These are phyloP conservation scores for Blastomyces silverae DNA, from an alignment of 2,329 filamentous ascomycete genomes.

Conservation along the genomic window DNA sequence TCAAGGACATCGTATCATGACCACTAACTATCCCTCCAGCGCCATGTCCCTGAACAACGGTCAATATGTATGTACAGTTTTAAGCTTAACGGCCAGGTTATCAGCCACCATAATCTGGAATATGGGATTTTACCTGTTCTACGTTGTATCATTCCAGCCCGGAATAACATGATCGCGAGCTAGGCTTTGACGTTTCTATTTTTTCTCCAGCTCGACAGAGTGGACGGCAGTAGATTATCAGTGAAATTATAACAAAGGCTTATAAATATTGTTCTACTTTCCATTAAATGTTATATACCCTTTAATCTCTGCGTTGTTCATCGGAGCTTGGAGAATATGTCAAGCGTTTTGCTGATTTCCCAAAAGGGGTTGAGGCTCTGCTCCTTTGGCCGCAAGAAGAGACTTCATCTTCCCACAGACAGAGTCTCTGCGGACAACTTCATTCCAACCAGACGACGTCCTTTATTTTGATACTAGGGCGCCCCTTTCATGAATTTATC, in stretches of 20 bases:
- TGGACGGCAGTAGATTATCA: neutral
- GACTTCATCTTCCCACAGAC: neutral
- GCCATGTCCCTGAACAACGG: neutral
- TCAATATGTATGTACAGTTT: neutral
- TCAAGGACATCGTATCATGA: neutral
- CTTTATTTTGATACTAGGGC: neutral
- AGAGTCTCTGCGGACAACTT: neutral
- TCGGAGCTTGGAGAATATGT: neutral
- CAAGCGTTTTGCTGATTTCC: neutral
- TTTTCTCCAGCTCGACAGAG: neutral
- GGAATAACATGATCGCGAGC: neutral
- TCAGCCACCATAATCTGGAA: neutral
- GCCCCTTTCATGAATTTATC: neutral
- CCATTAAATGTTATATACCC: neutral
- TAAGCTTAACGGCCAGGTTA: neutral
- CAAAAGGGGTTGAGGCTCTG: slow-evolving; percentile 1
- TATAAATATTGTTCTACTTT: neutral
- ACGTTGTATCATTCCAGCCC: neutral
- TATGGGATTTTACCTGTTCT: neutral
- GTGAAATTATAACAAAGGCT: neutral
- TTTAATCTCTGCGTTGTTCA: neutral
- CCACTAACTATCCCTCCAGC: neutral
- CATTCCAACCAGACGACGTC: neutral
- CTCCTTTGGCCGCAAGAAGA: neutral
- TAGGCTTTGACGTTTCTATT: neutral